A percentile compares a stretch with the other conserved stretches of the same genome.
Evolutionary conservation across 2,329 filamentous ascomycete species (phyloP).

Genomic region (Fusarium torreyae): DNA sequence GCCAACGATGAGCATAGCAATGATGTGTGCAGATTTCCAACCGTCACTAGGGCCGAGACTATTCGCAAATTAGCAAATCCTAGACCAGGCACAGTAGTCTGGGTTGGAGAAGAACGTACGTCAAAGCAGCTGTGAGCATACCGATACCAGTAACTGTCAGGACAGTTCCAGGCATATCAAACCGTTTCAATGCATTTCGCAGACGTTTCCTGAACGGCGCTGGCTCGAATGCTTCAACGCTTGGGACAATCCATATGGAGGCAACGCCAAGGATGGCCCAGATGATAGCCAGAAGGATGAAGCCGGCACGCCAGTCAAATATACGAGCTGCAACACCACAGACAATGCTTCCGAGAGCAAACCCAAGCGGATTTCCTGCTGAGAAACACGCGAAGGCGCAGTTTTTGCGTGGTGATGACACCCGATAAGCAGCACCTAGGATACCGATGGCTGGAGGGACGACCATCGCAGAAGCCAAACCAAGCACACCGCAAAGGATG

Average conservation of each 20-base stretch:
- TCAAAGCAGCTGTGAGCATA: constrained; percentile 74
- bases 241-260: constrained; percentile 74
- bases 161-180: constrained; percentile 73
- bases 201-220: constrained; percentile 45
- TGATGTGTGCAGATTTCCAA: constrained; percentile 74
- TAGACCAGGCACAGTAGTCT: not conserved
- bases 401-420: constrained; percentile 74
- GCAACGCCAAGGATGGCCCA: constrained; percentile 72
- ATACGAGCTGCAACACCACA: constrained; percentile 73
- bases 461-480: constrained; percentile 75
- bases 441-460: constrained; percentile 75
- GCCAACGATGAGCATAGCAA: constrained; percentile 74
- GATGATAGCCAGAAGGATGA: constrained; percentile 74
- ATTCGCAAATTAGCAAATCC: constrained; percentile 56
- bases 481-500: constrained; percentile 74
- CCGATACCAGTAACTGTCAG: constrained; percentile 76
- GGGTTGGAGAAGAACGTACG: constrained; percentile 56
- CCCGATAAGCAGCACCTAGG: constrained; percentile 74
- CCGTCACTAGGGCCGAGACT: constrained; percentile 70
- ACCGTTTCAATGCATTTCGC: constrained; percentile 63
- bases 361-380: constrained; percentile 58
- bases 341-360: constrained; percentile 66
- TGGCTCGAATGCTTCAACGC: constrained; percentile 62
- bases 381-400: constrained; percentile 74
- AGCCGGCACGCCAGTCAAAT: constrained; percentile 75